Evolutionary conservation across 129 eudicot species (phyloP).

Genomic region (Dittrichia graveolens): DNA sequence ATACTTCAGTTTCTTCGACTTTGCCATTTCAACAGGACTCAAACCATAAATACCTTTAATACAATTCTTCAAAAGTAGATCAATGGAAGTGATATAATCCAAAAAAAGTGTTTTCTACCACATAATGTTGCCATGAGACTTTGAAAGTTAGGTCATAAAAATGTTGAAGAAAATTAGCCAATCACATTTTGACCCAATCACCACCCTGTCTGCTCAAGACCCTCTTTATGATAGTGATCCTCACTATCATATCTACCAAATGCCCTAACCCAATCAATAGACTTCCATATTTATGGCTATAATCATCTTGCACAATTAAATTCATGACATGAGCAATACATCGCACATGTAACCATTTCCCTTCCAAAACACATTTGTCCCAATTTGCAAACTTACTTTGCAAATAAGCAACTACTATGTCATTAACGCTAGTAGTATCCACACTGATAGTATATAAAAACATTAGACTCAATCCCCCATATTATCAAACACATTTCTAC

Average conservation of each 20-base stretch:
- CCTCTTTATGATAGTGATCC: background rate
- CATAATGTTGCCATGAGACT: background rate
- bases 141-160: background rate
- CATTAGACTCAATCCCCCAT: constrained; percentile 9
- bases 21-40: too few relatives aligned
- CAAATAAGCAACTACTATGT: background rate
- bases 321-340: background rate
- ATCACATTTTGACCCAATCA: background rate
- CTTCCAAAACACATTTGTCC: background rate
- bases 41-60: too few relatives aligned
- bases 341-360: background rate
- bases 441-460: background rate
- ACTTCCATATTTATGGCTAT: background rate
- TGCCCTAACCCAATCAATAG: background rate
- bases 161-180: background rate
- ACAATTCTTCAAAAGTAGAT: background rate
- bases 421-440: background rate
- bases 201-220: background rate
- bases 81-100: background rate
- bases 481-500: background rate
- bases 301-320: background rate
- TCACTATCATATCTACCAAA: background rate
- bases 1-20: too few relatives aligned
- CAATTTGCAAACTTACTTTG: background rate
- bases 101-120: background rate